Conservation (phyloP, 495 filamentous ascomycete genomes). For the Darksidea phi region DNA sequence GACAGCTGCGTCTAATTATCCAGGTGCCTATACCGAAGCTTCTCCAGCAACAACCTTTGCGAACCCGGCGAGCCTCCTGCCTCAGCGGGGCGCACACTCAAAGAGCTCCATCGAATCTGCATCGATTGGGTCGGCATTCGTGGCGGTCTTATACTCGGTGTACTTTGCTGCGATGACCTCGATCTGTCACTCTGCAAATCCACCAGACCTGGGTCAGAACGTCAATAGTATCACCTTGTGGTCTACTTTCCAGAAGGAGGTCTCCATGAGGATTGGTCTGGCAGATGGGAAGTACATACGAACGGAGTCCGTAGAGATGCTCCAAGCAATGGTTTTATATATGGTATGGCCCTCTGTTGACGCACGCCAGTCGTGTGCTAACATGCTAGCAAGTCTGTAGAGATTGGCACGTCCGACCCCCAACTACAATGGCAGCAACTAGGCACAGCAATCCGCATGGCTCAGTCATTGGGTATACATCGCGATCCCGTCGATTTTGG, state of each 20-base stretch:
- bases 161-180: slow-evolving; percentile 28
- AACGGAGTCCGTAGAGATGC: slow-evolving; percentile 13
- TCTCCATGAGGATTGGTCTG: slow-evolving; percentile 4
- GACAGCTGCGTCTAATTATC: neutral
- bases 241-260: slow-evolving; percentile 12
- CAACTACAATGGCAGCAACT: slow-evolving; percentile 17
- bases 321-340: slow-evolving; percentile 23
- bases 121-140: slow-evolving; percentile 1
- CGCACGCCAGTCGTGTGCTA: neutral
- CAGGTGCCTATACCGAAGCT: slow-evolving; percentile 3
- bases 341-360: slow-evolving; percentile 14
- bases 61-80: neutral
- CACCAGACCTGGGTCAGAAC: slow-evolving; percentile 14
- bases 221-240: slow-evolving; percentile 12
- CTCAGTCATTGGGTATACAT: slow-evolving; percentile 26
- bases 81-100: neutral
- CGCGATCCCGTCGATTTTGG: slow-evolving; percentile 19
- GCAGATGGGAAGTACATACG: neutral
- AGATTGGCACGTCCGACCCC: neutral
- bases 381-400: slow-evolving; percentile 8
- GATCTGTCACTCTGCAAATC: slow-evolving; percentile 11
- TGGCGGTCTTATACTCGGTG: slow-evolving; percentile 12
- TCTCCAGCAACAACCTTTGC: slow-evolving; percentile 1
- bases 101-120: neutral
- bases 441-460: slow-evolving; percentile 12